phyloP scores from a whole-genome alignment of 2,329 filamentous ascomycete genomes.

The Graphilbum ipis-grandicollis region DNA sequence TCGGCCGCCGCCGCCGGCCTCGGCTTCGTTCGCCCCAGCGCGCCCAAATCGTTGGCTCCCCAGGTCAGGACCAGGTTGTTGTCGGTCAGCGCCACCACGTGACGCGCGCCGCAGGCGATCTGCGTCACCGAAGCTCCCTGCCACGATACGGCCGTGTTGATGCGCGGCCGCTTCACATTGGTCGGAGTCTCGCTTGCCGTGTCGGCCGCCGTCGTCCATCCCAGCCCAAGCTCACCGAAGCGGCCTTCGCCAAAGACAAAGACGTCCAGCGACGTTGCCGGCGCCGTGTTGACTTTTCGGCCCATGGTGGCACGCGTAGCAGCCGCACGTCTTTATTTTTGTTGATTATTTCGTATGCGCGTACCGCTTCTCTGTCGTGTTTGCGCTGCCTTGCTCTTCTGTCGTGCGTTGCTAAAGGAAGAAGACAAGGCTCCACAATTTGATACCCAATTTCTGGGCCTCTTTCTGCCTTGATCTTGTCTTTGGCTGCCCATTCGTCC shows the following conservation, averaged over 20 bases:
- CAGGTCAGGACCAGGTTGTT: conserved; percentile 73
- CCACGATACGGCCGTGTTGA: conserved; percentile 42
- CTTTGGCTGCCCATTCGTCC: too few relatives aligned
- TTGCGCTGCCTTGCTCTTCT: too few relatives aligned
- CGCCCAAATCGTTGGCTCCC: conserved; percentile 77
- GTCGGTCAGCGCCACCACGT: conserved; percentile 56
- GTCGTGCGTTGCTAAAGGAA: too few relatives aligned
- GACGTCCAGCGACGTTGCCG: conserved; percentile 48
- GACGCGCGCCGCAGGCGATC: conserved; percentile 68
- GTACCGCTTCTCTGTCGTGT: too few relatives aligned
- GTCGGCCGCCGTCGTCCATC: conserved; percentile 16
- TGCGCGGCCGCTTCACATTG: conserved; percentile 58
- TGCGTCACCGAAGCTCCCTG: conserved; percentile 51
- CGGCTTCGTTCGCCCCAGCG: conserved; percentile 51
- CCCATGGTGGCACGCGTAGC: conserved; percentile 9
- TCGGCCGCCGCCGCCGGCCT: conserved; percentile 17
- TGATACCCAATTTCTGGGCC: too few relatives aligned
- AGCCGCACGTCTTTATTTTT: too few relatives aligned
- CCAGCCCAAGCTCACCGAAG: conserved; percentile 69
- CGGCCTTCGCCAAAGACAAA: conserved; percentile 69
- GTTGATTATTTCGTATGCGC: too few relatives aligned
- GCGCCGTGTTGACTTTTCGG: conserved; percentile 41
- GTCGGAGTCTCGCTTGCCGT: conserved; percentile 22
- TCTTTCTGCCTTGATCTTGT: too few relatives aligned
- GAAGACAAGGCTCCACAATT: too few relatives aligned